Evolutionary conservation across 2,329 filamentous ascomycete genomes (phyloP).

Genomic region (Hirsutella minnesotensis): DNA sequence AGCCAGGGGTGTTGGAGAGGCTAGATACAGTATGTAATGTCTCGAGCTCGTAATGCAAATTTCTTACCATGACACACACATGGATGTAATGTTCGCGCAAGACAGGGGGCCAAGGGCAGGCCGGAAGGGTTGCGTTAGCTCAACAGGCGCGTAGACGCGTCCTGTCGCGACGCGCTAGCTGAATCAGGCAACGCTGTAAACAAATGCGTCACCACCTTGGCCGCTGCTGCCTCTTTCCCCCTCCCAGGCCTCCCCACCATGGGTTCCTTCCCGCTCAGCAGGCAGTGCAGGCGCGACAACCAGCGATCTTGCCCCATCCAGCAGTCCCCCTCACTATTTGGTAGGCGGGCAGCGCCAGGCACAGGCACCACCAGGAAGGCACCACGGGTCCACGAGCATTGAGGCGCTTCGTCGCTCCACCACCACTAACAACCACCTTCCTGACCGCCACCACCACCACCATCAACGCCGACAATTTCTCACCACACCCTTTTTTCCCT

Average conservation of each 20-base stretch:
- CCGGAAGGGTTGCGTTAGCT: constrained; percentile 2
- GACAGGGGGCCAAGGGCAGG: constrained; percentile 3
- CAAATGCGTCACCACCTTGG: constrained; percentile 24
- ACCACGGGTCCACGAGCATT: no score
- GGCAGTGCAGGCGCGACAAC: constrained; percentile 6
- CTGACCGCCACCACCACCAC: not conserved
- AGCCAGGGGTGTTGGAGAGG: not conserved
- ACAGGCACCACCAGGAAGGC: no score
- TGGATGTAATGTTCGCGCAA: not conserved
- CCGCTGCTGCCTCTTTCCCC: no score
- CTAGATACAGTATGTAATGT: constrained; percentile 6
- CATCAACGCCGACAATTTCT: not conserved
- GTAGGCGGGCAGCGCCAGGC: no score
- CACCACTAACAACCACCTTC: not conserved
- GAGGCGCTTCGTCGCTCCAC: no score
- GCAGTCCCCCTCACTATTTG: no score
- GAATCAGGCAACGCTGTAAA: constrained; percentile 20
- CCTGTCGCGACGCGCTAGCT: constrained; percentile 18
- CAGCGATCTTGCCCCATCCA: constrained; percentile 5
- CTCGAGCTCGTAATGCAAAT: constrained; percentile 5
- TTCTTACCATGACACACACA: no score
- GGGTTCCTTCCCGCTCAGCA: constrained; percentile 6
- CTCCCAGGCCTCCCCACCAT: not conserved
- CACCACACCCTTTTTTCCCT: not conserved
- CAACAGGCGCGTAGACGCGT: constrained; percentile 16